Evolutionary conservation across 2,329 filamentous ascomycete genomes (phyloP).

Genomic region (Myriangium duriaei): DNA sequence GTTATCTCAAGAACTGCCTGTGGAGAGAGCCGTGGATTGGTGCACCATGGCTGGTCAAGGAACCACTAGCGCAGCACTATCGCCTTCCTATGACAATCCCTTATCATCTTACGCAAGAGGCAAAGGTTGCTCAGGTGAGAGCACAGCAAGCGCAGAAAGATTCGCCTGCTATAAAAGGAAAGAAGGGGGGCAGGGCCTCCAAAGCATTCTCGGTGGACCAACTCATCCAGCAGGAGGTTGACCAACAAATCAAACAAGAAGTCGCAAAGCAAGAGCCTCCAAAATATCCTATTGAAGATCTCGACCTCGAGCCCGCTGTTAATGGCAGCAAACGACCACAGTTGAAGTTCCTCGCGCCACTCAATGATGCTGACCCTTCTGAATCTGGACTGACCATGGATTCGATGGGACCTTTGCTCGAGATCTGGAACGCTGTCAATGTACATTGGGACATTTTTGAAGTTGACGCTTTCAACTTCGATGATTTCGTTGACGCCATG

Average conservation of each 20-base stretch:
- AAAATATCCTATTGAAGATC: conserved; percentile 92
- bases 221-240: conserved; percentile 29
- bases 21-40: conserved; percentile 84
- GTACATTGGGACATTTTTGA: conserved; percentile 95
- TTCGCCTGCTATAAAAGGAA: conserved; percentile 41
- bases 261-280: conserved; percentile 49
- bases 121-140: conserved; percentile 64
- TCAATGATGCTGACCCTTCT: conserved; percentile 25
- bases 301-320: conserved; percentile 60
- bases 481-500: conserved; percentile 87
- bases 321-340: conserved; percentile 56
- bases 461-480: conserved; percentile 93
- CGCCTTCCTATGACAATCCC: conserved; percentile 82
- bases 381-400: conserved; percentile 58
- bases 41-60: conserved; percentile 92
- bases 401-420: conserved; percentile 72
- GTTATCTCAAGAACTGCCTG: conserved; percentile 93
- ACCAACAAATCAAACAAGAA: conserved; percentile 7
- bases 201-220: conserved; percentile 14
- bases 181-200: conserved; percentile 29
- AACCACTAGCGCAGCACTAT: conserved; percentile 69
- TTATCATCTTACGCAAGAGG: conserved; percentile 67
- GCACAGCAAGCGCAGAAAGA: conserved; percentile 37
- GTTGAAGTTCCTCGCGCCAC: conserved; percentile 53
- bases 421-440: conserved; percentile 93